Evolutionary conservation across 208 protist species (phyloP).

Genomic region (Crithidia fasciculata): DNA sequence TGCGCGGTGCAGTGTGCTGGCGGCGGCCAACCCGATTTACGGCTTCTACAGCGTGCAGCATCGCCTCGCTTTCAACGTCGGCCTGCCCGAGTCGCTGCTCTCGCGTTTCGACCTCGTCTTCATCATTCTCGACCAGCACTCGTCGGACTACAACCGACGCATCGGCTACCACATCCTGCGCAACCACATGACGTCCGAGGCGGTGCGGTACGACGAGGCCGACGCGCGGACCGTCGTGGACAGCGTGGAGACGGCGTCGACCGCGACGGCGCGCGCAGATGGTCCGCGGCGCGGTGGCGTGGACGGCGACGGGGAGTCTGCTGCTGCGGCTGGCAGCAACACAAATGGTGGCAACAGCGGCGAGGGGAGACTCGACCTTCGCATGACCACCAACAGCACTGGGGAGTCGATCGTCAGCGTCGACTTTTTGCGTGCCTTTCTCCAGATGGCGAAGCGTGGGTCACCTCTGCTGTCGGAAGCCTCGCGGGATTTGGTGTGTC

Average conservation of each 20-base stretch:
- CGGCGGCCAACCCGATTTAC: conserved; percentile 99
- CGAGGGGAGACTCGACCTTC: conserved; percentile 48
- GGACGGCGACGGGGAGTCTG: background rate
- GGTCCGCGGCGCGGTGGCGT: background rate
- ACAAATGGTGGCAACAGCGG: background rate
- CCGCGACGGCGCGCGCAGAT: background rate
- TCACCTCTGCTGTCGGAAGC: conserved; percentile 82
- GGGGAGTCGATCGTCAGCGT: conserved; percentile 92
- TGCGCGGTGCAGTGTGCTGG: conserved; percentile 98
- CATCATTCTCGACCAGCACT: conserved; percentile 98
- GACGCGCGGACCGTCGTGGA: conserved; percentile 74
- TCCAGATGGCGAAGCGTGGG: conserved; percentile 91
- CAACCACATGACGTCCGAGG: conserved; percentile 91
- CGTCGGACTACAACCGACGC: conserved; percentile 88
- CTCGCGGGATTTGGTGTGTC: conserved; percentile 86
- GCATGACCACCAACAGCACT: conserved; percentile 85
- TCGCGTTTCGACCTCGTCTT: conserved; percentile 99
- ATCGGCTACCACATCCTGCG: conserved; percentile 97
- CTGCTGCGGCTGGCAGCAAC: background rate
- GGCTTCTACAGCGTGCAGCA: conserved; percentile 96
- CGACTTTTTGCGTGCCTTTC: conserved; percentile 97
- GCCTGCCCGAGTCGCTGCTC: conserved; percentile 98
- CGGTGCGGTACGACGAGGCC: conserved; percentile 59
- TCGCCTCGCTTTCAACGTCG: conserved; percentile 96
- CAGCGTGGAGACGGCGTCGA: conserved; percentile 53